These are phyloP conservation scores for Pseudozyma hubeiensis DNA, from an alignment of 1,284 basidiomycete genomes.

Conservation along the genomic window DNA sequence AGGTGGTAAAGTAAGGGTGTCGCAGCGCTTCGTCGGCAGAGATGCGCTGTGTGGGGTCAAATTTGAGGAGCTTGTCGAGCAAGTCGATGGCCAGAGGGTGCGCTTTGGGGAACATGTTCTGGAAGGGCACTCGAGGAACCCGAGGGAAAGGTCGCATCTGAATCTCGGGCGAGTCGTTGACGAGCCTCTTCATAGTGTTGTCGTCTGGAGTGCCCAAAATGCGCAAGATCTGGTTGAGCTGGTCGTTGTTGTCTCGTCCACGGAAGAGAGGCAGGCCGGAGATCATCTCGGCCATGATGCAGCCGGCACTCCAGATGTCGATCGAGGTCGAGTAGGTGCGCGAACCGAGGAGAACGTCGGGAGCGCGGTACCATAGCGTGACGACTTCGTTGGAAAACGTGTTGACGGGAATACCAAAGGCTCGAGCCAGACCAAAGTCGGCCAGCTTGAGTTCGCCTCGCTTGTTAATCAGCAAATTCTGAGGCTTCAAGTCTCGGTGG, in stretches of 20 bases:
- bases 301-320: conserved; percentile 99
- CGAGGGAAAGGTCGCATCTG: conserved; percentile 87
- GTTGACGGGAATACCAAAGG: conserved; percentile 71
- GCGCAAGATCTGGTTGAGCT: conserved; percentile 95
- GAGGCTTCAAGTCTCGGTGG: conserved; percentile 96
- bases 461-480: conserved; percentile 96
- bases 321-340: conserved; percentile 98
- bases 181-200: conserved; percentile 86
- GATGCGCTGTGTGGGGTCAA: conserved; percentile 92
- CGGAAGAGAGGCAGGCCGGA: conserved; percentile 96
- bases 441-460: conserved; percentile 98
- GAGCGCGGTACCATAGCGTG: conserved; percentile 98
- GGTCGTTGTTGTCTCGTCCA: conserved; percentile 97
- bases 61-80: conserved; percentile 93
- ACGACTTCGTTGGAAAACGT: conserved; percentile 73
- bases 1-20: conserved; percentile 86
- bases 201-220: conserved; percentile 96
- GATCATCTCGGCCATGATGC: conserved; percentile 93
- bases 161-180: conserved; percentile 92
- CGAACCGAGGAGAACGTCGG: conserved; percentile 95
- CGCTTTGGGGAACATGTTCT: conserved; percentile 90
- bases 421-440: conserved; percentile 86
- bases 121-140: conserved; percentile 89
- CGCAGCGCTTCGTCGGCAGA: conserved; percentile 90
- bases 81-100: conserved; percentile 92